Evolutionary conservation across 2,329 filamentous ascomycete genomes (phyloP), one percentile per base, ranked within the genome.

Genomic region (Talaromyces pinophilus): DNA sequence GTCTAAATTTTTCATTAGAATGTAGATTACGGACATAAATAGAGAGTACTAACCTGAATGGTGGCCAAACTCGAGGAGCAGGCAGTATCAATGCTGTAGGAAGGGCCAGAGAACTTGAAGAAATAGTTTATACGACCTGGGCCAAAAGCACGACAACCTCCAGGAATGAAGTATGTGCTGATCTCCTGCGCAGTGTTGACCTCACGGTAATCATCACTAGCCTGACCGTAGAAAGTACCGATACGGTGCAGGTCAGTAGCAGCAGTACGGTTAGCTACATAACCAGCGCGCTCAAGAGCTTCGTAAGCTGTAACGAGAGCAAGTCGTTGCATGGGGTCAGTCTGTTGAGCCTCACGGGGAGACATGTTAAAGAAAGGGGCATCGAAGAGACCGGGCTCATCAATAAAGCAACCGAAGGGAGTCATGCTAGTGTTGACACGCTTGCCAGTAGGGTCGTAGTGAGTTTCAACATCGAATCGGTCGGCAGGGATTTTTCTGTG

Each of bases 281-380:
- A 91, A 0, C 91, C 91, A 38, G 89, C 88, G 87, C 91, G 91
- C 76, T 95, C 92, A 59, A 95, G 82, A 0, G 92, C 91, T 74
- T 94, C 91, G 71, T 92, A 94, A 0, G 90, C 90, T 2, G 91
- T 92, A 8, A 89, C 86, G 25, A 95, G 80, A 2, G 90, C 89
- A 70, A 93, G 83, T 71, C 92, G 86, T 75, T 92, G 91, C 85
- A 92, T 92, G 0, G 92, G 92, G 75, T 94, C 91, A 1, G 90
- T 71, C 30, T 91, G 92, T 62, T 87, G 86, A 33, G 92, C 92
- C 78, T 94, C 91, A 71, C 90, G 87, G 5, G 91, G 90, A 42
- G 90, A 93, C 88, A 94, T 93, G 78, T 92, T 92, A 85, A 94
- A 94, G 80, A 94, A 93, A 0, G 89, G 84, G n/a, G 90, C 88